phyloP scores from a whole-genome alignment of 108 stramenopile species.

The Nitzschia inconspicua region DNA sequence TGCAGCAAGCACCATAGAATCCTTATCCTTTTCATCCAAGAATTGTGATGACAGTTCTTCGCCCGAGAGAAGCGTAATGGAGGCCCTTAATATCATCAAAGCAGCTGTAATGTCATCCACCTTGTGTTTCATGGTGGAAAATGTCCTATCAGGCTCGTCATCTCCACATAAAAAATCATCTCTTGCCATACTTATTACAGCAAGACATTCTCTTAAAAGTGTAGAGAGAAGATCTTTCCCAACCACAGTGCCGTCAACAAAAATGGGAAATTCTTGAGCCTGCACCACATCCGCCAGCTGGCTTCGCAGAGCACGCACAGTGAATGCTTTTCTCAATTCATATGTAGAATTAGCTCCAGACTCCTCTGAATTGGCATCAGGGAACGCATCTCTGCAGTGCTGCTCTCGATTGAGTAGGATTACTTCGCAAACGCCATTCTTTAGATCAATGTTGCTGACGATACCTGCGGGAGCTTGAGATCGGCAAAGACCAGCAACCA shows the following conservation, averaged over 20 bases:
- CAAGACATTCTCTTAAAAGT: slow-evolving; percentile 4
- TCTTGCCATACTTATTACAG: neutral
- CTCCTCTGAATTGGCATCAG: neutral
- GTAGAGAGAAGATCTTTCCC: neutral
- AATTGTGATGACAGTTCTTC: slow-evolving; percentile 18
- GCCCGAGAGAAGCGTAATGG: slow-evolving; percentile 34
- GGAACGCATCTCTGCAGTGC: neutral
- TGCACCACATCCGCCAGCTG: slow-evolving; percentile 51
- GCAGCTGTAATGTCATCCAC: slow-evolving; percentile 10
- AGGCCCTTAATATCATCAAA: slow-evolving; percentile 29
- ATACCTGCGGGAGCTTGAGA: slow-evolving; percentile 58
- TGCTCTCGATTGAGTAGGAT: slow-evolving; percentile 37
- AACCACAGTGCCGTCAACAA: slow-evolving; percentile 27
- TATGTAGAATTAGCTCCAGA: slow-evolving; percentile 3
- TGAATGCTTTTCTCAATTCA: slow-evolving; percentile 32
- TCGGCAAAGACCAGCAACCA: slow-evolving; percentile 70
- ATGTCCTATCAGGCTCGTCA: neutral
- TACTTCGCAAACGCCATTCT: slow-evolving; percentile 74
- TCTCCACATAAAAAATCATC: neutral
- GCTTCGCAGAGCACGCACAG: slow-evolving; percentile 65
- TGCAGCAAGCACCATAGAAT: slow-evolving; percentile 7
- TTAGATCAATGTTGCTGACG: slow-evolving; percentile 66
- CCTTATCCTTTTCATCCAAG: slow-evolving; percentile 5
- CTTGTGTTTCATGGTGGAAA: slow-evolving; percentile 1
- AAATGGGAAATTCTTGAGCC: slow-evolving; percentile 61